Conservation (phyloP, 1,139 yeast species). For the Nadsonia commutata region DNA sequence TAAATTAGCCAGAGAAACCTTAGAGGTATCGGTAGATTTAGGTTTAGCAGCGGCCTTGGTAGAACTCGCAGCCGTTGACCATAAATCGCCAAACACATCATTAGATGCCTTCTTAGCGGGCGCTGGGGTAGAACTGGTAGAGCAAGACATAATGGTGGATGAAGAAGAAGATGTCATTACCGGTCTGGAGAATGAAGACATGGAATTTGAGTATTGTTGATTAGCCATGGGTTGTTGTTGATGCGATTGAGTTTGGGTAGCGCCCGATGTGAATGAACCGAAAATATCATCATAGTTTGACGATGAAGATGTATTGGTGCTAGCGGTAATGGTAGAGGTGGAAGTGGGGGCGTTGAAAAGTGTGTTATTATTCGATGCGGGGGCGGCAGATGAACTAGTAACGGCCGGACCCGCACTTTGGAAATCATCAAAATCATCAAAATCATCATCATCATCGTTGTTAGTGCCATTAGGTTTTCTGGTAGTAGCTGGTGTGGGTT, state of each 20-base stretch:
- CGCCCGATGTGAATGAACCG: background rate
- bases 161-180: background rate
- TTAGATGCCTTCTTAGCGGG: conserved; percentile 25
- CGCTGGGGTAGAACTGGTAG: background rate
- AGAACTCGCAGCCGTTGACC: conserved; percentile 40
- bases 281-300: background rate
- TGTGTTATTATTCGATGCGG: conserved; percentile 5
- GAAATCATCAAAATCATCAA: conserved; percentile 90
- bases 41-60: conserved; percentile 20
- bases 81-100: conserved; percentile 75
- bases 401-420: conserved; percentile 47
- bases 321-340: background rate
- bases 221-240: background rate
- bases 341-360: background rate
- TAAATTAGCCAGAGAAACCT: conserved; percentile 15
- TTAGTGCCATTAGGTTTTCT: conserved; percentile 9
- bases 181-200: background rate
- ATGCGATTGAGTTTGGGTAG: background rate
- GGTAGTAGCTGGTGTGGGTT: conserved; percentile 15
- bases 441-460: conserved; percentile 33
- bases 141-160: background rate
- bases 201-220: background rate
- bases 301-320: background rate
- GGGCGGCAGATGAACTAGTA: conserved; percentile 17
- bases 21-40: conserved; percentile 1